Evolutionary conservation across 169 alveolate genomes (phyloP).

Genomic region (Amoebophrya sp.): DNA sequence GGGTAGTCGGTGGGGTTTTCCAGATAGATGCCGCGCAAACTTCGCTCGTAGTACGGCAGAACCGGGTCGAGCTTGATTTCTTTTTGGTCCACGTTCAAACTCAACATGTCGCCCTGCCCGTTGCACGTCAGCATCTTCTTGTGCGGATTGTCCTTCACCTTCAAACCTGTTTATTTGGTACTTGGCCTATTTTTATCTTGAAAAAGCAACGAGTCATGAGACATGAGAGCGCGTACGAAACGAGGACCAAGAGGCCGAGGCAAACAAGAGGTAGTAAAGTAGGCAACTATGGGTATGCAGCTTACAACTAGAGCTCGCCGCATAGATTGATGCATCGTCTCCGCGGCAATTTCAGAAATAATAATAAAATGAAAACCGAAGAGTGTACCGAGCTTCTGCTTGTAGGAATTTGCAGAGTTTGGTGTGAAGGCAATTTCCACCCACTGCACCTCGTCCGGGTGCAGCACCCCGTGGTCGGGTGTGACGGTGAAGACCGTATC

Average conservation of each 20-base stretch:
- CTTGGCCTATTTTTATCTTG: too few relatives aligned
- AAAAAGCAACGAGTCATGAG: too few relatives aligned
- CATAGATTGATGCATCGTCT: too few relatives aligned
- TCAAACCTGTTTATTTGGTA: too few relatives aligned
- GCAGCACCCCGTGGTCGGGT: conserved; percentile 68
- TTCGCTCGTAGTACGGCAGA: conserved; percentile 70
- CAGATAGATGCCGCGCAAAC: conserved; percentile 58
- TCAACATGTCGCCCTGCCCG: conserved; percentile 39
- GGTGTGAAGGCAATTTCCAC: conserved; percentile 72
- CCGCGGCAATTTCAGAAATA: too few relatives aligned
- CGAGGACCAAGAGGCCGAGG: too few relatives aligned
- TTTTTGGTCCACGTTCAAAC: conserved; percentile 26
- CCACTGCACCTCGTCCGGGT: conserved; percentile 58
- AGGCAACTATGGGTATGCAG: too few relatives aligned
- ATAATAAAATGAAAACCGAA: too few relatives aligned
- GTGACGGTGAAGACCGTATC: conserved; percentile 58
- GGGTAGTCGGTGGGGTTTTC: conserved; percentile 77
- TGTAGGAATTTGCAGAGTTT: conserved; percentile 59
- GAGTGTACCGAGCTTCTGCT: conserved; percentile 67
- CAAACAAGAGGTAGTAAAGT: too few relatives aligned
- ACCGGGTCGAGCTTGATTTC: conserved; percentile 70
- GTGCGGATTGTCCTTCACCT: conserved; percentile 74
- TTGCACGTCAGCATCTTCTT: conserved; percentile 57
- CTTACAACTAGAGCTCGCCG: too few relatives aligned
- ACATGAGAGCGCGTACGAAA: too few relatives aligned